Evolutionary conservation across 305 asterid genomes (phyloP), one percentile per base, ranked within the genome.

Genomic region (Plantago lanceolata): DNA sequence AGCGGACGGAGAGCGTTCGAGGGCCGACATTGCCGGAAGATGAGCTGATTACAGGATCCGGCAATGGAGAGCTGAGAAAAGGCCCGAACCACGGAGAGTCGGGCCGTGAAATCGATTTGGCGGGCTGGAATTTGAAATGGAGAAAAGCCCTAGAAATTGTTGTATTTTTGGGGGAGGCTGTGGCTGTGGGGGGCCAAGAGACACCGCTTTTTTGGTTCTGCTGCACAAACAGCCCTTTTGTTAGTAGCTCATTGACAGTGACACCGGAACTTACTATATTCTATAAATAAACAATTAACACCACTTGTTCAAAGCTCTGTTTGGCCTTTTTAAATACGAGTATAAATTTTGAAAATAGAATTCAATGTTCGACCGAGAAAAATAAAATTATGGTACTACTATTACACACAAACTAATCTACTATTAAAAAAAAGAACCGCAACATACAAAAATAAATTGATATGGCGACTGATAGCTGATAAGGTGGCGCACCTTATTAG

Each of bases 11-110:
- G 45, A 40, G 45, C 45, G 14, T 40, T 40, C 14, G 40, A 85
- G 77, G 24, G 80, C 79, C 69, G 84, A 77, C 96, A 90, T 90
- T 82, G 86, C 80, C 85, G 88, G 83, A 45, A 76, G 73, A 68
- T 65, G 77, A 72, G 76, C 70, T 53, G 69, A 63, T 58, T 57
- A 71, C 71, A 73, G 78, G 90, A 84, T 79, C 87, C 89, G 79
- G 85, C 89, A 69, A 79, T 74, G 85, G 82, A 83, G 83, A 65
- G 74, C 67, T 72, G 64, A 75, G 48, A 61, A 57, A 51, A 77
- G 81, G 78, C 81, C 84, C 79, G 81, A 77, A 43, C 76, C 91
- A 74, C 81, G 81, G 89, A 81, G 72, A 62, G 74, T 44, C 59
- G 67, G 48, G 69, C 50, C 63, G 71, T 40, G 20, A 48, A 56